Base-by-base conservation (phyloP, 2,329 filamentous ascomycete genomes). In the Xylaria sp. region DNA sequence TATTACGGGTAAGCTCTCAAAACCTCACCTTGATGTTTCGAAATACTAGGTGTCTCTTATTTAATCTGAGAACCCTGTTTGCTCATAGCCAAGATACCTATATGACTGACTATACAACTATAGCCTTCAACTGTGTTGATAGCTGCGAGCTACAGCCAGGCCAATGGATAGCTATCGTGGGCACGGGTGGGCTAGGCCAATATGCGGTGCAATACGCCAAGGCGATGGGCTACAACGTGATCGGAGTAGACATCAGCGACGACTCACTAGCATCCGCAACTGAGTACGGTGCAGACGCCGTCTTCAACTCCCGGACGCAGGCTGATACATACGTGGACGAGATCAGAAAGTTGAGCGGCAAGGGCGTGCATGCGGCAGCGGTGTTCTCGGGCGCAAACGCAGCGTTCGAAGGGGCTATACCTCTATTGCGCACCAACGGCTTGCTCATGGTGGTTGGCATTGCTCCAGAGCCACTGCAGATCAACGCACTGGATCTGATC, bases 231-330 rank as follows among this genome's bases (percentile, higher is more conserved):
- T 49, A 15, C 53, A 54, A 60, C 5, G 61, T 63, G 7, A 46
- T 63, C 53, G 61, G 61, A 9, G 52, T 63, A n/a, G 61, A 63
- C 43, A 58, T 63, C 27, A 63, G 58, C 35, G 61, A 63, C 29
- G 61, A 61, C 25, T 60, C 58, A 17, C 29, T 63, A 9, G 31
- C 31, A 1, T 57, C 61, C 6, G 61, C 58, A 9, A 53, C n/a
- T 19, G 43, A 44, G 19, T 54, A 44, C 17, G 61, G 61, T n/a
- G 61, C 61, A 13, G 61, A 63, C 23, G 41, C 27, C 29, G 25
- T 61, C 25, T 61, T 63, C 53, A 63, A 63, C 61, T 61, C 57
- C 11, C 40, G 41, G 33, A 61, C 52, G 19, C 52, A 57, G 8
- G 47, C 57, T 4, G 54, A 63, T 15, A 61, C 58, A 7, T 63